Evolutionary conservation across 768 basidiomycete species (phyloP), one percentile per base, ranked within the genome.

Genomic region (Tylopilus sp.): DNA sequence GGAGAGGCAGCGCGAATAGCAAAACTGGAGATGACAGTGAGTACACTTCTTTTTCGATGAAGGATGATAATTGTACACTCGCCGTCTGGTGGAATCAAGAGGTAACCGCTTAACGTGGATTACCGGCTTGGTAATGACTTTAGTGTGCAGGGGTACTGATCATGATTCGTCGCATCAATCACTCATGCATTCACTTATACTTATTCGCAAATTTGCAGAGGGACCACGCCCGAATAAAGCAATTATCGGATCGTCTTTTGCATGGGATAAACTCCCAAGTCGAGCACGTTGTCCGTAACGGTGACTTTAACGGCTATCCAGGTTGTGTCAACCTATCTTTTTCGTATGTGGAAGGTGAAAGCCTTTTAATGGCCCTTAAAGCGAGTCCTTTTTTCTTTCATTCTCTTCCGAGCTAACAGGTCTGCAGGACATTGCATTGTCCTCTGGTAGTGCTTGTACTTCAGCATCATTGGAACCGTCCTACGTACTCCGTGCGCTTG

Each of bases 401-500:
- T 58, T 36, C 16, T 55, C 40, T 50, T 53, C 22, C 38, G 25
- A 36, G 7, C 33, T 41, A 31, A 52, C 25, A 38, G 8, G 1
- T 45, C 28, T 48, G 21, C 62, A 94, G 92, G 92, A 98, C 64
- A 89, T 98, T 57, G 97, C 97, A 5, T 79, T 99, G 41, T 98
- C 97, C 7, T 98, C 96, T 8, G 97, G 97, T 34, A 96, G 93
- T 64, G 97, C 97, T 9, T 99, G 97, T 65, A 99, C 97, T 30
- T 98, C 96, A 0, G 97, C 97, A 10, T 98, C 96, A 9, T 78
- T 99, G 50, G 97, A 99, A 70, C 97, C 97, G 9, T 98, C 95
- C 22, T 99, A 99, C 68, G 97, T 99, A 5, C 83, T 99, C 30
- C 86, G 97, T 47, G 97, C 97, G 4, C 81, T 99, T 41, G 94